These are phyloP conservation scores for Penicillium herquei DNA, from an alignment of 495 filamentous ascomycete species.

Conservation along the genomic window DNA sequence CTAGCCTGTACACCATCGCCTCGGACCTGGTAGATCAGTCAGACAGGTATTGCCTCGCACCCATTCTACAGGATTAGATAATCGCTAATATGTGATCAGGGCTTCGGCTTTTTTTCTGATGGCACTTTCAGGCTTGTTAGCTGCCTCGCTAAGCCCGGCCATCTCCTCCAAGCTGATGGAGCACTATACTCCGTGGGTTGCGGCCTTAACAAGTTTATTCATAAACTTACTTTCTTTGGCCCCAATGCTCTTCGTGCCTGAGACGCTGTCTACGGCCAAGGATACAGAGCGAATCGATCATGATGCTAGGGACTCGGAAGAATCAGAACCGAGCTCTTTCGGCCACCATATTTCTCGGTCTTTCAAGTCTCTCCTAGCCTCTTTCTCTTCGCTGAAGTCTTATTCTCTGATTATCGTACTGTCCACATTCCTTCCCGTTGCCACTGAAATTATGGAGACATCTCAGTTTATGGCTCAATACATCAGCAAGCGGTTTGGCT, in stretches of 20 bases:
- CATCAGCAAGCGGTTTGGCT: slow-evolving; percentile 9
- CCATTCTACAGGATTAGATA: background rate
- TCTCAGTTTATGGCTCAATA: slow-evolving; percentile 9
- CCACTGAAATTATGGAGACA: slow-evolving; percentile 1
- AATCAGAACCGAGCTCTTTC: background rate
- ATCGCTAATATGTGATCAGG: background rate
- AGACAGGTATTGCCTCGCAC: slow-evolving; percentile 1
- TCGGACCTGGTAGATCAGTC: slow-evolving; percentile 5
- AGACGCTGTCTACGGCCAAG: background rate
- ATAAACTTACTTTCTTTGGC: background rate
- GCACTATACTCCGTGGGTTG: slow-evolving; percentile 1
- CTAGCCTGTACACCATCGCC: slow-evolving; percentile 7
- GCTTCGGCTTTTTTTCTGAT: background rate
- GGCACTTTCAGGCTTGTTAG: background rate
- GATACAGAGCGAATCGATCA: background rate
- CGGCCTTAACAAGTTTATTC: slow-evolving; percentile 3
- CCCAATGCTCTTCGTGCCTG: background rate
- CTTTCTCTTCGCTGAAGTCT: background rate
- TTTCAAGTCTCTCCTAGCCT: background rate
- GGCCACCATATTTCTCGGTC: background rate
- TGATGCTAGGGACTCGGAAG: background rate
- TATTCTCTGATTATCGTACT: slow-evolving; percentile 4
- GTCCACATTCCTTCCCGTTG: slow-evolving; percentile 6
- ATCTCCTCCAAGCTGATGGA: slow-evolving; percentile 7
- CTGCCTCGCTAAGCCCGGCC: slow-evolving; percentile 3